Conservation (phyloP, 441 rosid species). For the Euphorbia celastroides region DNA sequence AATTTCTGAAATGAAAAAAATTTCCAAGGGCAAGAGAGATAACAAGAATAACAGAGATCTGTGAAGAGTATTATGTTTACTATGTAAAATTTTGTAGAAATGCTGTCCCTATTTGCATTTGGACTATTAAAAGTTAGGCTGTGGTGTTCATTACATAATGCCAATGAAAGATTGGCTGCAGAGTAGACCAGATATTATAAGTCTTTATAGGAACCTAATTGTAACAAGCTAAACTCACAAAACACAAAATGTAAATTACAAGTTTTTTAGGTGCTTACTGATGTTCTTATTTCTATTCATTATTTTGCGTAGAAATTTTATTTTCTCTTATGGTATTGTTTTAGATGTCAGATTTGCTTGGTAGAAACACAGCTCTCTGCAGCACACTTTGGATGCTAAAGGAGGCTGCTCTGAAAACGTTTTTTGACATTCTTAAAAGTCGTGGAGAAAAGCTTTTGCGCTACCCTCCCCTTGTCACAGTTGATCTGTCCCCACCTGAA, state of each 20-base stretch:
- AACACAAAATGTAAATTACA: neutral
- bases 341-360: conserved; percentile 89
- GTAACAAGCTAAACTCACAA: neutral
- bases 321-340: conserved; percentile 2
- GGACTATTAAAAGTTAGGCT: neutral
- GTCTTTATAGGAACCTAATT: neutral
- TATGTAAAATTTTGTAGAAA: neutral
- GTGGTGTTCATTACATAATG: neutral
- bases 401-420: conserved; percentile 90
- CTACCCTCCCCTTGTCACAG: conserved; percentile 89
- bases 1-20: conserved; percentile 1
- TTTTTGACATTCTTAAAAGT: conserved; percentile 80
- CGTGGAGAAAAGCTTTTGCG: conserved; percentile 91
- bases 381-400: conserved; percentile 81
- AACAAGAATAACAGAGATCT: neutral
- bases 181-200: neutral
- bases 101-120: neutral
- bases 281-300: neutral
- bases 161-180: neutral
- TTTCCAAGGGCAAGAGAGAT: neutral
- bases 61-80: neutral
- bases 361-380: conserved; percentile 75
- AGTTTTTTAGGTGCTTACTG: neutral
- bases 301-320: neutral
- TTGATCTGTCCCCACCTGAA: conserved; percentile 90